These are phyloP conservation scores for Cladorrhinum sp. DNA, from an alignment of 2,329 filamentous ascomycete species.

Conservation along the genomic window DNA sequence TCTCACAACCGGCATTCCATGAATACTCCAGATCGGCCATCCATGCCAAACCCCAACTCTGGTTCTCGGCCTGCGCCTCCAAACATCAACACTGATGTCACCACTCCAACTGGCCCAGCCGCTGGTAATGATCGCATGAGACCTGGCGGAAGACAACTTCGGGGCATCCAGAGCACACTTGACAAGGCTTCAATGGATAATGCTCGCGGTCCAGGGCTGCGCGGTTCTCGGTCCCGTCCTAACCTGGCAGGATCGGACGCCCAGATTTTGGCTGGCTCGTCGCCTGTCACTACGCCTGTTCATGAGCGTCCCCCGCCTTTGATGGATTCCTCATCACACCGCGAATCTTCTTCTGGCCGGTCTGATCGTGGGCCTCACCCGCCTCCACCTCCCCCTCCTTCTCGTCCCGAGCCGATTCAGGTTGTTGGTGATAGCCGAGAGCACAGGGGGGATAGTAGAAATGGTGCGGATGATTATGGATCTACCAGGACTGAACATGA, in stretches of 20 bases:
- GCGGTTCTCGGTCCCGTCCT: conserved; percentile 19
- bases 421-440: conserved; percentile 30
- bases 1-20: conserved; percentile 25
- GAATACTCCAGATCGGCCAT: conserved; percentile 30
- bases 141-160: conserved; percentile 49
- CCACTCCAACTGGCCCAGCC: conserved; percentile 33
- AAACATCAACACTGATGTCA: conserved; percentile 30
- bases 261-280: conserved; percentile 54
- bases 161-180: conserved; percentile 58
- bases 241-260: conserved; percentile 52
- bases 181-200: conserved; percentile 44
- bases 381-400: conserved; percentile 12
- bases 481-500: conserved; percentile 42
- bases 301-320: conserved; percentile 41
- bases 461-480: conserved; percentile 35
- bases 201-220: conserved; percentile 20
- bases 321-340: conserved; percentile 36
- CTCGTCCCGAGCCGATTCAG: conserved; percentile 31
- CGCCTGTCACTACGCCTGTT: conserved; percentile 47
- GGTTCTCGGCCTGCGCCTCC: conserved; percentile 31
- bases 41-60: conserved; percentile 18
- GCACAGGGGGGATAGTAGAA: conserved; percentile 30
- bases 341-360: conserved; percentile 26
- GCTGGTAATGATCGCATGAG: conserved; percentile 37
- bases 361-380: conserved; percentile 33